A percentile compares a stretch with the other conserved stretches of the same genome.
Conservation (phyloP, 148 eudicot species). For the Pharnaceum exiguum region DNA sequence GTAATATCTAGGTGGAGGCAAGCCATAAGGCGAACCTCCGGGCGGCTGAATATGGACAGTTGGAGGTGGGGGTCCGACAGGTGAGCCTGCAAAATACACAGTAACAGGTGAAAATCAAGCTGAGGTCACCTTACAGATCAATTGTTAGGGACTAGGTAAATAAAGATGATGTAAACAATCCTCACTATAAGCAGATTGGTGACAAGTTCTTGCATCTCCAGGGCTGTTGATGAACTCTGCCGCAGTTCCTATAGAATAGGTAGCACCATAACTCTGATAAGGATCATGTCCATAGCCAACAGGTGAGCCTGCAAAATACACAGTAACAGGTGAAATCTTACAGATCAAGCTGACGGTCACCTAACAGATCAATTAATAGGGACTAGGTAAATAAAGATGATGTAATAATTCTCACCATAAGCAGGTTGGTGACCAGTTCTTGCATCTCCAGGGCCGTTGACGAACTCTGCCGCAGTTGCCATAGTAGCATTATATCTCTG, state of each 20-base stretch:
- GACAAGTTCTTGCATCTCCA: neutral
- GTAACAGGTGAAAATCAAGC: neutral
- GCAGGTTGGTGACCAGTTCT: conserved; percentile 5
- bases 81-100: neutral
- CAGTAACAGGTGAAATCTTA: neutral
- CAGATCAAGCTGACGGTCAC: neutral
- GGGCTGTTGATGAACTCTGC: neutral
- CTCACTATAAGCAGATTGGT: conserved; percentile 15
- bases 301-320: neutral
- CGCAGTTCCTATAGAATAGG: conserved; percentile 1
- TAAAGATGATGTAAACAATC: neutral
- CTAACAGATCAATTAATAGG: neutral
- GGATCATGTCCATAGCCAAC: conserved; percentile 5
- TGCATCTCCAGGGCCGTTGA: neutral
- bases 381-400: neutral
- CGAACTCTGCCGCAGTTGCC: neutral
- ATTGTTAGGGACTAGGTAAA: neutral
- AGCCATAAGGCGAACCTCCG: neutral
- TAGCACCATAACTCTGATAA: neutral
- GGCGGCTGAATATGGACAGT: neutral
- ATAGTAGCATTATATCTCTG: neutral
- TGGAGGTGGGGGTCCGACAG: neutral
- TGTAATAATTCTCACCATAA: conserved; percentile 9
- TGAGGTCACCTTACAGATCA: neutral
- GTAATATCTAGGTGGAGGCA: conserved; percentile 17